Base-by-base conservation (phyloP, 148 eudicot species). In the Tetragonia tetragonoides region DNA sequence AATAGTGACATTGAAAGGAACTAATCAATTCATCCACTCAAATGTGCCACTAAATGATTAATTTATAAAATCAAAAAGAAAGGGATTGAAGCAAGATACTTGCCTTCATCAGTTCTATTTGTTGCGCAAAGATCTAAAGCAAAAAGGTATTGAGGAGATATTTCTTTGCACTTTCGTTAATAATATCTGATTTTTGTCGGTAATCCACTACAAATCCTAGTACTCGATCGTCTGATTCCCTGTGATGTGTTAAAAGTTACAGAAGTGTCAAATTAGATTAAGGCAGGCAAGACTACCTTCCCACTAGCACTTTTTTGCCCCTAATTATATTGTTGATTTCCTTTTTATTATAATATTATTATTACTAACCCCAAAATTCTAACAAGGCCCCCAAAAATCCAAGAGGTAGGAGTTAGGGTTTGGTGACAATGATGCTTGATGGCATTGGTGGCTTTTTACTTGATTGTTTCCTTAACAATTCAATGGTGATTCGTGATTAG, bases 331-430 rank as follows among this genome's bases (percentile, higher is more conserved):
- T 28, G 34, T 28, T 28, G 34, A 28, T 28, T 28, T 28, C 34
- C 34, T 28, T 28, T 28, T 28, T 28, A 28, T 1, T 28, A 28
- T 28, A 28, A 28, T 28, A 28, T 28, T 28, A 28, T 28, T 28
- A 1, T 1, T 1, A 28, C 34, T 28, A 28, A 28, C 34, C 34
- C 34, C 34, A 28, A 28, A 28, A 28, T 28, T 28, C 34, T 28
- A 28, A 28, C 39, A 40, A 23, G 23, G 49, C 42, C 28, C 51
- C 62, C 38, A 65, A 54, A 79, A 3, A 39, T 79, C 57, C 72
- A 79, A 73, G 66, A 54, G 72, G 54, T 65, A 73, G 42, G 68
- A 64, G 76, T 67, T 57, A 17, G 39, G 71, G 70, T 72, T 66
- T 73, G 72, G 72, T 56, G 34, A 40, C 49, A 8, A 37, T 38